These are phyloP conservation scores for Marchantia paleacea DNA, from an alignment of 225 moss, liverwort and hornwort genomes.

Conservation along the genomic window DNA sequence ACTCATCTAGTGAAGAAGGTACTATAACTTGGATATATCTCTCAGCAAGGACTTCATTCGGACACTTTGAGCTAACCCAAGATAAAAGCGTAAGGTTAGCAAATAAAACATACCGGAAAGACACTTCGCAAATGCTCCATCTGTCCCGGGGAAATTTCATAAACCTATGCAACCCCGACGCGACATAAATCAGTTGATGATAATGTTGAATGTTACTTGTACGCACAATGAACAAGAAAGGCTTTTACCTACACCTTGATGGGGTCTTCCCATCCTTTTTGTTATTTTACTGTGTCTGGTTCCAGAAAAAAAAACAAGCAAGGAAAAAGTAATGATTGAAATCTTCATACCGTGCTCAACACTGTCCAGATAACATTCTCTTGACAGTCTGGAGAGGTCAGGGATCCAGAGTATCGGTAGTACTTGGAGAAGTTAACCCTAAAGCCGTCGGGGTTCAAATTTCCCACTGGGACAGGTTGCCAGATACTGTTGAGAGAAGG, in stretches of 20 bases:
- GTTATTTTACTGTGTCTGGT: no score
- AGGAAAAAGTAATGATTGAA: no score
- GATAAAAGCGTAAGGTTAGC: neutral
- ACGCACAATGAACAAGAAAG: neutral
- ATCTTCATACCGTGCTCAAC: constrained; percentile 40
- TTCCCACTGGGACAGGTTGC: constrained; percentile 28
- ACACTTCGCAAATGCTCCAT: constrained; percentile 33
- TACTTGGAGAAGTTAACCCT: constrained; percentile 46
- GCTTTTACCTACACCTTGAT: no score
- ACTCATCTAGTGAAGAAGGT: no score
- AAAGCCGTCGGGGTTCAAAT: constrained; percentile 40
- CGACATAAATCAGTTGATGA: neutral
- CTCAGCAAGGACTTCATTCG: no score
- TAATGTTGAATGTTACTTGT: no score
- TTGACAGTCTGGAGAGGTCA: constrained; percentile 41
- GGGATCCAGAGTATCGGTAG: constrained; percentile 46
- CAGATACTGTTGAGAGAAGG: constrained; percentile 21
- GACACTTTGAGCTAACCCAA: no score
- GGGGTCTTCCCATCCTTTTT: no score
- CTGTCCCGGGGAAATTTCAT: constrained; percentile 47
- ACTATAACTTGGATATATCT: no score
- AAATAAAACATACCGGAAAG: constrained; percentile 32
- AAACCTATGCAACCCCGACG: constrained; percentile 24
- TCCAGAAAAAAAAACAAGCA: no score
- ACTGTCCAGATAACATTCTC: constrained; percentile 47